These are phyloP conservation scores for Mucor sp. DNA, from an alignment of 371 early-diverging fungal species.

Conservation along the genomic window DNA sequence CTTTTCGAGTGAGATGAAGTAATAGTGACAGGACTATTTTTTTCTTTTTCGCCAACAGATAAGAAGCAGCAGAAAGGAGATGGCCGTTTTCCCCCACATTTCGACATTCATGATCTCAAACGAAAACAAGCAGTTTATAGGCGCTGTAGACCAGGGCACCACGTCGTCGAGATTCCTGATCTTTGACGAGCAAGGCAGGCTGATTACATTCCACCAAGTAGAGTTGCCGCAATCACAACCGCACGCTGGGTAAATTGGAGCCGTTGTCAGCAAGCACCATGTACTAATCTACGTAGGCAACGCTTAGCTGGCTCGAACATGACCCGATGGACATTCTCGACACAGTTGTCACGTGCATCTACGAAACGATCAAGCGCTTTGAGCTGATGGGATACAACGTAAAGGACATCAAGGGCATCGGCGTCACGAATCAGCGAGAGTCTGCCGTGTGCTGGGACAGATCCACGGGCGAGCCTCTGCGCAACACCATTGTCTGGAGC, in stretches of 20 bases:
- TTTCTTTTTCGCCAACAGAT: neutral
- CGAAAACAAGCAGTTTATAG: constrained; percentile 66
- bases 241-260: constrained; percentile 74
- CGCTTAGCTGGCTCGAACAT: constrained; percentile 85
- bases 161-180: constrained; percentile 89
- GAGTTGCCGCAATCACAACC: constrained; percentile 79
- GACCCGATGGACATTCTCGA: constrained; percentile 78
- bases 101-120: constrained; percentile 27
- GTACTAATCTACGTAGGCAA: too few species aligned
- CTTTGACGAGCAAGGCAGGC: constrained; percentile 74
- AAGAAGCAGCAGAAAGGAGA: neutral
- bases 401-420: constrained; percentile 72
- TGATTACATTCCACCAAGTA: constrained; percentile 76
- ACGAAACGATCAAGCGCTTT: constrained; percentile 67
- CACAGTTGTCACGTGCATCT: constrained; percentile 75
- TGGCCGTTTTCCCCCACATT: neutral
- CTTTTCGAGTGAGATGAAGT: neutral
- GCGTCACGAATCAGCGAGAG: constrained; percentile 96
- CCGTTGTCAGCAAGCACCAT: neutral
- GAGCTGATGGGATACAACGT: constrained; percentile 59
- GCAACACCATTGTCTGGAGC: constrained; percentile 94
- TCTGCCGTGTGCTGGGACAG: constrained; percentile 89
- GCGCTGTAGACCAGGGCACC: constrained; percentile 95
- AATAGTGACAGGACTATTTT: neutral
- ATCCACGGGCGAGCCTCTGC: constrained; percentile 80